phyloP scores from a whole-genome alignment of 768 basidiomycete genomes.

The Cystofilobasidium macerans region DNA sequence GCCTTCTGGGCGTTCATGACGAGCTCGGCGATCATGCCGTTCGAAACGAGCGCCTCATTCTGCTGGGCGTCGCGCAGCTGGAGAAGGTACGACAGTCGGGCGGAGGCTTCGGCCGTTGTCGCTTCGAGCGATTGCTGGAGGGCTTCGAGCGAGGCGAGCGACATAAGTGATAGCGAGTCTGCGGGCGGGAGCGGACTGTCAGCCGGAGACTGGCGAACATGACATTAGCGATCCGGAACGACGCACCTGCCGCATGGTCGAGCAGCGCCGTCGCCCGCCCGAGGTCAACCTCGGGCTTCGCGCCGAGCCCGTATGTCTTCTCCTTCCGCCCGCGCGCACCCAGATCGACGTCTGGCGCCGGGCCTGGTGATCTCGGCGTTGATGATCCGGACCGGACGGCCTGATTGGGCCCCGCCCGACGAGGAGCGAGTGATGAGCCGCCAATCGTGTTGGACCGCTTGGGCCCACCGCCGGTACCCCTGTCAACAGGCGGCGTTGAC shows the following conservation, averaged over 20 bases:
- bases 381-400: constrained; percentile 5
- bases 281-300: constrained; percentile 62
- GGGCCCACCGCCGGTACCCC: not conserved
- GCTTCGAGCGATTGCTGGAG: not conserved
- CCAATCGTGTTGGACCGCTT: constrained; percentile 29
- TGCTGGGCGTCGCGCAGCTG: constrained; percentile 26
- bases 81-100: constrained; percentile 19
- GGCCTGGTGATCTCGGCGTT: constrained; percentile 20
- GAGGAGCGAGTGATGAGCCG: constrained; percentile 28
- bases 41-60: constrained; percentile 21
- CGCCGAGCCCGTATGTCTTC: constrained; percentile 50
- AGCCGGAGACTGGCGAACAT: not conserved
- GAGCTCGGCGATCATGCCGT: constrained; percentile 24
- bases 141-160: not conserved
- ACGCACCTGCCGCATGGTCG: constrained; percentile 55
- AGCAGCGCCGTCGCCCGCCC: constrained; percentile 57
- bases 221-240: too few species aligned
- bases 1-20: constrained; percentile 8
- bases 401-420: constrained; percentile 35
- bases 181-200: not conserved
- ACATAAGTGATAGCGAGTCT: constrained; percentile 21
- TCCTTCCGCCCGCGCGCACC: constrained; percentile 9
- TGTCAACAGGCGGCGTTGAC: constrained; percentile 15
- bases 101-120: constrained; percentile 7
- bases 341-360: constrained; percentile 17